These are phyloP conservation scores for Mixia osmundae DNA, from an alignment of 1,284 basidiomycete species.

Conservation along the genomic window DNA sequence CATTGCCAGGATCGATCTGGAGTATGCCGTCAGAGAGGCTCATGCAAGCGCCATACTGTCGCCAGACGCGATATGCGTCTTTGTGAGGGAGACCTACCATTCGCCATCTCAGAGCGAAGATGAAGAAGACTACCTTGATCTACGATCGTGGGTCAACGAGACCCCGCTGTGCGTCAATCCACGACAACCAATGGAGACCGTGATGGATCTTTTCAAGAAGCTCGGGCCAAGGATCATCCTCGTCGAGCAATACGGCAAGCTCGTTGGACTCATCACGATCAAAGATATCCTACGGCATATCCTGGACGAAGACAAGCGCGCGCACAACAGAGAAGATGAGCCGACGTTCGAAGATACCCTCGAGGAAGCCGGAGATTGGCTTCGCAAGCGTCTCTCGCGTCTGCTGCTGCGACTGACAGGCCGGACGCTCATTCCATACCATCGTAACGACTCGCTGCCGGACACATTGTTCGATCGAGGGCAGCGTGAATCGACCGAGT, in stretches of 20 bases:
- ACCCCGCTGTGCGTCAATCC: conserved; percentile 84
- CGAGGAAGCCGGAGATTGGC: conserved; percentile 16
- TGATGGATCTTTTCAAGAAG: conserved; percentile 83
- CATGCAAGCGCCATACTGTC: conserved; percentile 2
- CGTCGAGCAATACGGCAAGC: conserved; percentile 56
- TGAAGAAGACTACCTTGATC: conserved; percentile 28
- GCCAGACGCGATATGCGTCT: not conserved
- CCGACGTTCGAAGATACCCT: conserved; percentile 16
- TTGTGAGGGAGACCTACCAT: too few species aligned
- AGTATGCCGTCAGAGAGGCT: conserved; percentile 51
- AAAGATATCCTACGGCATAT: conserved; percentile 97
- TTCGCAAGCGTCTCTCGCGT: too few species aligned
- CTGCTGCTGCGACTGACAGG: too few species aligned
- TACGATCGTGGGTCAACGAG: conserved; percentile 86
- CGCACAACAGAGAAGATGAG: conserved; percentile 11
- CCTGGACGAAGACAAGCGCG: conserved; percentile 13
- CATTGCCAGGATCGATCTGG: conserved; percentile 62
- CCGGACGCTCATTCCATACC: too few species aligned
- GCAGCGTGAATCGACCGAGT: too few species aligned
- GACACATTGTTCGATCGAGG: too few species aligned
- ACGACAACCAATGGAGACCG: conserved; percentile 77
- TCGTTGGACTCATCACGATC: conserved; percentile 75
- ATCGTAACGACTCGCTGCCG: too few species aligned
- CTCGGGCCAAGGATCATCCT: conserved; percentile 91
- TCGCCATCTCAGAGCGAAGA: too few species aligned